Percentiles rank a stretch among this genome's conserved stretches.
Conservation (phyloP, 768 basidiomycete genomes). For the Hygrocybe coccinea region DNA sequence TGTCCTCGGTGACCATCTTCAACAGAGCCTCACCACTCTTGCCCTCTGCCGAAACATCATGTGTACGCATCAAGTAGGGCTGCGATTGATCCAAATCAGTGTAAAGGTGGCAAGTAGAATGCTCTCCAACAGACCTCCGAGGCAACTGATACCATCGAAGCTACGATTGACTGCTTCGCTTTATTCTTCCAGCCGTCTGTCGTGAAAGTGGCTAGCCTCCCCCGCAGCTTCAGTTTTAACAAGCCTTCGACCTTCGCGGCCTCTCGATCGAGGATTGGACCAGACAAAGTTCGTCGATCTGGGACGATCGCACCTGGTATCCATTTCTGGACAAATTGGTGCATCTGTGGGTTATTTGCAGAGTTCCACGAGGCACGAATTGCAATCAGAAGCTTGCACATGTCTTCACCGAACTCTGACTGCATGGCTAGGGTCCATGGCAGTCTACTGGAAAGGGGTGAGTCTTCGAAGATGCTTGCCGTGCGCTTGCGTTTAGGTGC, state of each 20-base stretch:
- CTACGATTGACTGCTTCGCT: slow-evolving; percentile 20
- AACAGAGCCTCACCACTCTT: slow-evolving; percentile 25
- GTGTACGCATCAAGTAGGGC: slow-evolving; percentile 15
- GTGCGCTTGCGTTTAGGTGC: neutral
- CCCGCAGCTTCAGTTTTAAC: slow-evolving; percentile 8
- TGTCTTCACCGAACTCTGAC: neutral
- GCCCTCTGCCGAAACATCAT: slow-evolving; percentile 19
- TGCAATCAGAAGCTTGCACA: slow-evolving; percentile 16
- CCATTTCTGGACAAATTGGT: slow-evolving; percentile 27
- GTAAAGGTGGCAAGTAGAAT: neutral
- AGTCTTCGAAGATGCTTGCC: slow-evolving; percentile 2
- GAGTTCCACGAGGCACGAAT: slow-evolving; percentile 18
- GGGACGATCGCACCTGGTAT: slow-evolving; percentile 25
- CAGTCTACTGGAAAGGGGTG: neutral
- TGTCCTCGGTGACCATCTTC: slow-evolving; percentile 19
- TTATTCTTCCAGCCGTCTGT: slow-evolving; percentile 31
- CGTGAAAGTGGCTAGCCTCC: slow-evolving; percentile 22
- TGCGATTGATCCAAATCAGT: neutral
- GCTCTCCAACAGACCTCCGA: slow-evolving; percentile 16
- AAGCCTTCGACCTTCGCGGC: slow-evolving; percentile 5
- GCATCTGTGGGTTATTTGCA: slow-evolving; percentile 29
- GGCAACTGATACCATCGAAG: slow-evolving; percentile 25
- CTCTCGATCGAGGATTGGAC: slow-evolving; percentile 16
- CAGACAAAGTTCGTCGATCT: slow-evolving; percentile 21
- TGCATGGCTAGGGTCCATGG: slow-evolving; percentile 7